Evolutionary conservation across 116 monocot species (phyloP), one percentile per base, ranked within the genome.

Genomic region (Iris pallida): DNA sequence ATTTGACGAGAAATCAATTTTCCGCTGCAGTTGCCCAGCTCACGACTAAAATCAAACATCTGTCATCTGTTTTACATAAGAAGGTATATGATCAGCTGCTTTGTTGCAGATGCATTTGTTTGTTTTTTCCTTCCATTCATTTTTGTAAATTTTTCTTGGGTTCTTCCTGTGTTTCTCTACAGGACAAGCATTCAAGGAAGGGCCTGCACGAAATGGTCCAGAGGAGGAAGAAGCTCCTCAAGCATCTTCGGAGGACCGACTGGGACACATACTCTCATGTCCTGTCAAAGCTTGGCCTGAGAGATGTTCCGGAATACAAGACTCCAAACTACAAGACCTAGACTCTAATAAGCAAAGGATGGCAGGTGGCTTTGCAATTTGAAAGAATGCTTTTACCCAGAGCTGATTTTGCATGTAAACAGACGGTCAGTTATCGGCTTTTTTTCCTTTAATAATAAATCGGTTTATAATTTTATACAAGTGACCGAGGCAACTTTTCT

Each of bases 131-230:
- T 47, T 54, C 1, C 14, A 0, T 20, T 43, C 6, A 1, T 16
- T 49, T 63, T 55, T 43, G 8, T 1, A 0, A 47, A 47, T 46
- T 46, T 41, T 3, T 12, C 20, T 45, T 15, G 10, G 57, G 8
- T 51, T 61, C 1, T 51, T 61, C 1, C 30, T 44, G 42, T 62
- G 9, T 51, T 61, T 44, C 66, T 7, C 51, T 20, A 16, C 46
- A 90, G 92, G 98, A 98, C 62, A 98, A 98, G 70, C 98, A 98
- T 85, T 93, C 98, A 0, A 74, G 65, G 16, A 98, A 90, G 71
- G 98, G 98, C 4, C 90, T 98, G 11, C 71, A 78, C 59, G 93
- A 86, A 49, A 93, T 98, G 98, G 90, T 98, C 40, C 88, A 93
- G 69, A 85, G 63, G 60, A 85, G 92, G 57, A 97, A 86, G 83